A percentile compares a stretch with the other conserved stretches of the same genome.
These are phyloP conservation scores for Beauveria medogensis DNA, from an alignment of 2,329 filamentous ascomycete genomes.

Conservation along the genomic window DNA sequence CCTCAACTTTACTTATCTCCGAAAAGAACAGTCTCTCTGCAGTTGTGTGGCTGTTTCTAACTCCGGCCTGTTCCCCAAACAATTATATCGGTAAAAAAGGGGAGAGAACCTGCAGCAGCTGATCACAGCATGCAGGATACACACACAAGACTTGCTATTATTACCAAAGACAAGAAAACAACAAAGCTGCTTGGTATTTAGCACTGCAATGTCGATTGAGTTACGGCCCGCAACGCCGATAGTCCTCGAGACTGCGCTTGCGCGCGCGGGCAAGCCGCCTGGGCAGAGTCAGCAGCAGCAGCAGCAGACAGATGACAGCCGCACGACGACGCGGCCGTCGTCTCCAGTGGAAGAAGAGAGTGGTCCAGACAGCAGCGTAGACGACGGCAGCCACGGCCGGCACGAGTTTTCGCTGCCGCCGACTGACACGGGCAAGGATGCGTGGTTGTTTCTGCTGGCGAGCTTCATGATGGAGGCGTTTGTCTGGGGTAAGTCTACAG, in stretches of 20 bases:
- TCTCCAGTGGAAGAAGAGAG: background rate
- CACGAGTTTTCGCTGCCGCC: conserved; percentile 20
- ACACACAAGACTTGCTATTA: no score
- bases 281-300: background rate
- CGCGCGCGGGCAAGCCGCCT: background rate
- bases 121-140: no score
- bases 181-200: no score
- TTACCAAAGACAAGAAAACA: no score
- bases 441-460: conserved; percentile 26
- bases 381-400: background rate
- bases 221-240: background rate
- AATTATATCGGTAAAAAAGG: no score
- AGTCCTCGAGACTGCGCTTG: background rate
- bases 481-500: conserved; percentile 22
- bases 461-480: conserved; percentile 25
- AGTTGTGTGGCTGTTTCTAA: no score
- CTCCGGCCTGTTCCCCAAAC: no score
- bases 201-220: conserved; percentile 2
- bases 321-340: background rate
- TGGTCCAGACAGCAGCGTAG: background rate
- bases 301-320: background rate
- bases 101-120: no score
- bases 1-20: no score
- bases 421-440: conserved; percentile 25
- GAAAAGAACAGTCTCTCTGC: no score